phyloP scores from a whole-genome alignment of 176 grass and related monocot genomes.

The Bothriochloa decipiens region DNA sequence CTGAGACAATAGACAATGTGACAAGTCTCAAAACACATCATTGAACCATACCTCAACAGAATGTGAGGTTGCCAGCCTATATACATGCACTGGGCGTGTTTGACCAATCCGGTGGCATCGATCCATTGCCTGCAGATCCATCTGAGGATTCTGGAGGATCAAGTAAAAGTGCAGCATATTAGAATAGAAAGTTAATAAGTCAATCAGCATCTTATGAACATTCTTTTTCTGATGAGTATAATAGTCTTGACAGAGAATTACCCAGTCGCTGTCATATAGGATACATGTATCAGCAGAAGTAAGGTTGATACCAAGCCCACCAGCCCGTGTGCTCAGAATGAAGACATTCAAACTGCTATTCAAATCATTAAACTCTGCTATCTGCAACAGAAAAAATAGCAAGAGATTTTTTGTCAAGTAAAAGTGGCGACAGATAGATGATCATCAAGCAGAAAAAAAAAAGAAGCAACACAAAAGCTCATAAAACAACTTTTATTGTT shows the following conservation, averaged over 20 bases:
- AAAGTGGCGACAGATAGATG: neutral
- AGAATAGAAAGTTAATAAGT: neutral
- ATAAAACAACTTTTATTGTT: neutral
- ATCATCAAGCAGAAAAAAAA: neutral
- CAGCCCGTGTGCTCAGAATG: slow-evolving; percentile 89
- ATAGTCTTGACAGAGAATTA: slow-evolving; percentile 40
- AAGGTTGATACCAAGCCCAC: slow-evolving; percentile 96
- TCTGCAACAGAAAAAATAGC: slow-evolving; percentile 49
- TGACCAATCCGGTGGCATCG: slow-evolving; percentile 98
- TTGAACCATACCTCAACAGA: slow-evolving; percentile 70
- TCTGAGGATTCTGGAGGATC: slow-evolving; percentile 82
- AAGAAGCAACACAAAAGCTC: neutral
- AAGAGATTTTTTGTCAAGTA: slow-evolving; percentile 40
- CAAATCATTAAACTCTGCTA: slow-evolving; percentile 85
- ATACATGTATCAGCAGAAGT: slow-evolving; percentile 97
- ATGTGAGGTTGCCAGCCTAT: slow-evolving; percentile 86
- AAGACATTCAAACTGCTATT: slow-evolving; percentile 73
- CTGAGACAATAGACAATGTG: neutral
- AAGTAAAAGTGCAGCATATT: slow-evolving; percentile 14
- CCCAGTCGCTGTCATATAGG: slow-evolving; percentile 97
- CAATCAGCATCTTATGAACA: slow-evolving; percentile 5
- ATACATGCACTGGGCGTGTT: slow-evolving; percentile 86
- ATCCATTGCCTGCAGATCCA: slow-evolving; percentile 99
- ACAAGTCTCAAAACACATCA: neutral
- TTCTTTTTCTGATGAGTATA: neutral